phyloP scores from a whole-genome alignment of 352 stramenopile species.

The Paralagenidium karlingii region DNA sequence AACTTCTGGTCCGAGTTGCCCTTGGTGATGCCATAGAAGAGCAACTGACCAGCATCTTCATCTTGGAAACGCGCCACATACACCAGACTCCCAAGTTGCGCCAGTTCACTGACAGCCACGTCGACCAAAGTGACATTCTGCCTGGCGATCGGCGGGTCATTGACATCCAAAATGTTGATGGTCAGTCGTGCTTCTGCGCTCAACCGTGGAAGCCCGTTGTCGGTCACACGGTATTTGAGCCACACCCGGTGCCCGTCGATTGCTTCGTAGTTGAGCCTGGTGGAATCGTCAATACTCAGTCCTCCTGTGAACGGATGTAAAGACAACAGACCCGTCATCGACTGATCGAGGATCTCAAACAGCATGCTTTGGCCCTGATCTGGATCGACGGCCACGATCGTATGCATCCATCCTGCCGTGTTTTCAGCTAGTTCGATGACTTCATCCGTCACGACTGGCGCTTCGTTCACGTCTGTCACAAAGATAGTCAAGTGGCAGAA shows the following conservation, averaged over 20 bases:
- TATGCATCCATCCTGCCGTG: slow-evolving; percentile 15
- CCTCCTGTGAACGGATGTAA: slow-evolving; percentile 10
- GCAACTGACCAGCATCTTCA: slow-evolving; percentile 12
- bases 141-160: slow-evolving; percentile 5
- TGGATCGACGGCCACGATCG: slow-evolving; percentile 17
- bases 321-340: slow-evolving; percentile 14
- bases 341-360: slow-evolving; percentile 33
- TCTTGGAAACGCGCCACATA: no score
- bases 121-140: slow-evolving; percentile 1
- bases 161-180: slow-evolving; percentile 6
- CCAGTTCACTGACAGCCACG: no score
- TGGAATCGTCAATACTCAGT: slow-evolving; percentile 1
- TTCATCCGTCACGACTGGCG: slow-evolving; percentile 4
- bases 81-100: no score
- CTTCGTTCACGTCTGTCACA: slow-evolving; percentile 12
- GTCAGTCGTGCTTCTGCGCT: slow-evolving; percentile 6
- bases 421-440: slow-evolving; percentile 20
- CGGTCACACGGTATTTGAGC: slow-evolving; percentile 36
- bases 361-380: slow-evolving; percentile 20
- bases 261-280: slow-evolving; percentile 22
- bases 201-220: slow-evolving; percentile 19
- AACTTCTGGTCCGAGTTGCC: slow-evolving; percentile 19
- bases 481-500: slow-evolving; percentile 2
- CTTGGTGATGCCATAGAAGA: slow-evolving; percentile 11
- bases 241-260: slow-evolving; percentile 20